Base-by-base conservation (phyloP, 208 protist species). In the Trypanosoma boissoni region DNA sequence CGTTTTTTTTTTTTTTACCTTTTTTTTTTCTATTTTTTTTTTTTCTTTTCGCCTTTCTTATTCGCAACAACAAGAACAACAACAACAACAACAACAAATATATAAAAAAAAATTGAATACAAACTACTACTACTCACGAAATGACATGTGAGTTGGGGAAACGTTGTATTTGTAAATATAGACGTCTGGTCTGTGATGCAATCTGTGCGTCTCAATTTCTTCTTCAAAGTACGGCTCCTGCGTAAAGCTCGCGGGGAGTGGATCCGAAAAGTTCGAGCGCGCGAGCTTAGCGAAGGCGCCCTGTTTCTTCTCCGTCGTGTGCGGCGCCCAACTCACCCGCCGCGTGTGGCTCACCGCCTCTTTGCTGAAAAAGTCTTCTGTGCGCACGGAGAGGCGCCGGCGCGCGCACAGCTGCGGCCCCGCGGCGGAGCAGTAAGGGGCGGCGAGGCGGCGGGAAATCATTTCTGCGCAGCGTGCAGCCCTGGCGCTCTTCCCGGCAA, bases 81-180 rank as follows among this genome's bases (percentile, higher is more conserved):
- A 64, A 21, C 2, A 14, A 53, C 21, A 16, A 18, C 23, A 16
- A 37, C 2, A 14, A 28, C 2, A 23, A 21, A 28, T 23, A 34
- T 28, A 7, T 37, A 31, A 21, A n/a, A n/a, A n/a, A n/a, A n/a
- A n/a, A n/a, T n/a, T n/a, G n/a, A n/a, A n/a, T n/a, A n/a, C n/a
- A n/a, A n/a, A n/a, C n/a, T n/a, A 0, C 8, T 10, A 2, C 43
- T 80, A 95, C 39, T 84, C 76, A 10, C 89, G 77, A 52, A 93
- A 68, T 12, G 86, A 93, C 44, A 95, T 51, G 61, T 95, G 85
- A 4, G 89, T 95, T 0, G 89, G 81, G 7, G 83, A 91, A 12
- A 95, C 72, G 56, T 90, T 93, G 52, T 95, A 95, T 55, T 78
- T 76, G 68, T 95, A 93, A 44, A 95, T 74, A 69, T 93, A 95